phyloP scores from a whole-genome alignment of 441 rosid species.

The Bruguiera hainesii region DNA sequence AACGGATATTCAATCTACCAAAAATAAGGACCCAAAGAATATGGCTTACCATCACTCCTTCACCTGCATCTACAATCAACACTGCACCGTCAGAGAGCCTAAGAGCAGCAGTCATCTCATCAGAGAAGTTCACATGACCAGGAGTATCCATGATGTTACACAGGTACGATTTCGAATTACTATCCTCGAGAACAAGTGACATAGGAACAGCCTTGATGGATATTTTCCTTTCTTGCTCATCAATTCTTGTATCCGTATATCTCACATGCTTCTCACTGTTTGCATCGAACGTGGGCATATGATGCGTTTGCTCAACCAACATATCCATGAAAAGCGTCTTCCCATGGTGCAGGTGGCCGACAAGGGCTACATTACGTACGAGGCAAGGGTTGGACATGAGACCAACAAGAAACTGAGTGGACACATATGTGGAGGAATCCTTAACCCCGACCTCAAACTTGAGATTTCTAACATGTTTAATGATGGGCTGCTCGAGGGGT shows the following conservation, averaged over 20 bases:
- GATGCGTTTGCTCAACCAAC: slow-evolving; percentile 98
- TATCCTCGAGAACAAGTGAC: slow-evolving; percentile 94
- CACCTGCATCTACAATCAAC: slow-evolving; percentile 92
- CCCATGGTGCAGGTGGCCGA: slow-evolving; percentile 89
- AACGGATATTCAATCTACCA: not conserved
- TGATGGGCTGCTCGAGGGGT: slow-evolving; percentile 82
- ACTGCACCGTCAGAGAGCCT: slow-evolving; percentile 96
- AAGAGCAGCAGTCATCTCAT: slow-evolving; percentile 96
- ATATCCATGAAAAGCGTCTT: slow-evolving; percentile 94
- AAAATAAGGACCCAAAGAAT: not conserved
- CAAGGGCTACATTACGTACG: slow-evolving; percentile 93
- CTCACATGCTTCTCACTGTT: slow-evolving; percentile 90
- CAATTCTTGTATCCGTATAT: slow-evolving; percentile 86
- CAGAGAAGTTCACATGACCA: slow-evolving; percentile 94
- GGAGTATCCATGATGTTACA: slow-evolving; percentile 95
- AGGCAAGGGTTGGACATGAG: slow-evolving; percentile 86
- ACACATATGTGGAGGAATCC: slow-evolving; percentile 84
- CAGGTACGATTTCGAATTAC: slow-evolving; percentile 83
- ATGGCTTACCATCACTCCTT: slow-evolving; percentile 61
- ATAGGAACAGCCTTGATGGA: slow-evolving; percentile 93
- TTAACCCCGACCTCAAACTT: slow-evolving; percentile 90
- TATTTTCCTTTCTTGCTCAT: slow-evolving; percentile 94
- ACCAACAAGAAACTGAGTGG: slow-evolving; percentile 86
- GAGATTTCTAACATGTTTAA: slow-evolving; percentile 72
- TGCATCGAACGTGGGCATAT: slow-evolving; percentile 71